phyloP scores from a whole-genome alignment of 441 rosid genomes.

The Jatropha podagrica region DNA sequence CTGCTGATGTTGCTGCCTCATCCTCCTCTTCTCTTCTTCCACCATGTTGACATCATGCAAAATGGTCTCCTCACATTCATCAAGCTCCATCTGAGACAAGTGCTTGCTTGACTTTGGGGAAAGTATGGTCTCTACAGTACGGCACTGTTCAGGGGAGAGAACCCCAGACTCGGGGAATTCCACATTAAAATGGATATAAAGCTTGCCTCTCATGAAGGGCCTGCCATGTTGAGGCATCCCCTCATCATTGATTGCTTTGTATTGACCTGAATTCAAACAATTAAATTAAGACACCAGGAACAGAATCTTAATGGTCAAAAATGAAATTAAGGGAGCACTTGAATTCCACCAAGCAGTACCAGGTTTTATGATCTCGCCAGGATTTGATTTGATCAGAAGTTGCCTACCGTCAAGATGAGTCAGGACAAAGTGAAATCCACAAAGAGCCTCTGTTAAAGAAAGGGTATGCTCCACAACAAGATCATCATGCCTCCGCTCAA shows the following conservation, averaged over 20 bases:
- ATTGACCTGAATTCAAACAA: conserved; percentile 45
- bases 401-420: conserved; percentile 74
- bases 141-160: conserved; percentile 53
- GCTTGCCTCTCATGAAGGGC: conserved; percentile 80
- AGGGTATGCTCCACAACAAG: conserved; percentile 57
- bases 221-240: conserved; percentile 72
- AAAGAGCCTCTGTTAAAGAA: conserved; percentile 68
- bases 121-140: conserved; percentile 45
- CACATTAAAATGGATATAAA: conserved; percentile 68
- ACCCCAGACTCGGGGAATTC: conserved; percentile 58
- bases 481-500: conserved; percentile 68
- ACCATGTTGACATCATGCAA: conserved; percentile 64
- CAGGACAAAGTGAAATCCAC: conserved; percentile 67
- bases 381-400: conserved; percentile 68
- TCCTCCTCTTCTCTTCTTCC: conserved; percentile 67
- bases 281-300: not conserved
- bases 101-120: conserved; percentile 37
- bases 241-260: conserved; percentile 68
- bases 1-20: conserved; percentile 43
- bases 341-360: conserved; percentile 33
- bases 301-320: not conserved
- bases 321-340: not conserved
- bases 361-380: conserved; percentile 72
- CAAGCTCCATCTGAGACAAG: conserved; percentile 58
- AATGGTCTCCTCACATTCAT: conserved; percentile 72